phyloP scores from a whole-genome alignment of 1,284 basidiomycete species.

The Fomitopsis betulina region DNA sequence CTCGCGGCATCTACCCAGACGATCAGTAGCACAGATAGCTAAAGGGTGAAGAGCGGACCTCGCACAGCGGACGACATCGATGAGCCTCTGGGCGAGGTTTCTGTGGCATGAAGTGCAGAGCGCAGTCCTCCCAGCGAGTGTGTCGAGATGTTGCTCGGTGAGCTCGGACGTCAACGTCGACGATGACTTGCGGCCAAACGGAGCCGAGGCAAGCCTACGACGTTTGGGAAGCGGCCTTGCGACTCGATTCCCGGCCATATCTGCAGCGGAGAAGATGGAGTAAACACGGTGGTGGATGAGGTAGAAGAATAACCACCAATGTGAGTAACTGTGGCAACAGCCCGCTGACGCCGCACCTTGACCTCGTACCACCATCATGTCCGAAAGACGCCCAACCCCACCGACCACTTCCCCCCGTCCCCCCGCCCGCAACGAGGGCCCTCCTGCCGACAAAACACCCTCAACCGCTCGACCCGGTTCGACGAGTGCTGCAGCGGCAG shows the following conservation, averaged over 20 bases:
- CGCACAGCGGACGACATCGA: constrained; percentile 15
- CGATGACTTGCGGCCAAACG: not conserved
- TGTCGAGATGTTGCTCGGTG: not conserved
- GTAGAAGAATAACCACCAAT: too few species aligned
- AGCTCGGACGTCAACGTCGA: not conserved
- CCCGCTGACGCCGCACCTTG: too few species aligned
- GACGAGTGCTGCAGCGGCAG: too few species aligned
- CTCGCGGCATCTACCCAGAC: constrained; percentile 22
- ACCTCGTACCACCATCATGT: too few species aligned
- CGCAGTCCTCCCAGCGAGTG: not conserved
- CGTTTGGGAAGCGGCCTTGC: not conserved
- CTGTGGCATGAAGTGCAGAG: constrained; percentile 19
- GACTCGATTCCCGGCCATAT: not conserved
- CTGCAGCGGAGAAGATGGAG: too few species aligned
- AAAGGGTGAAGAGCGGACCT: constrained; percentile 10
- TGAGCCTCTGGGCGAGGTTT: constrained; percentile 7
- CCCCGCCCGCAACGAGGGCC: too few species aligned
- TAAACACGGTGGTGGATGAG: too few species aligned
- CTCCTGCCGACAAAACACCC: too few species aligned
- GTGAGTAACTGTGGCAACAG: too few species aligned
- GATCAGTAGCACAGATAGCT: not conserved
- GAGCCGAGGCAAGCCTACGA: not conserved
- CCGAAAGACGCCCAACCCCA: too few species aligned
- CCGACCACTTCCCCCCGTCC: too few species aligned
- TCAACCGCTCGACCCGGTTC: too few species aligned